A percentile compares a stretch with the other conserved stretches of the same genome.
Conservation (phyloP, 2,329 filamentous ascomycete genomes). For the Emergomyces orientalis region DNA sequence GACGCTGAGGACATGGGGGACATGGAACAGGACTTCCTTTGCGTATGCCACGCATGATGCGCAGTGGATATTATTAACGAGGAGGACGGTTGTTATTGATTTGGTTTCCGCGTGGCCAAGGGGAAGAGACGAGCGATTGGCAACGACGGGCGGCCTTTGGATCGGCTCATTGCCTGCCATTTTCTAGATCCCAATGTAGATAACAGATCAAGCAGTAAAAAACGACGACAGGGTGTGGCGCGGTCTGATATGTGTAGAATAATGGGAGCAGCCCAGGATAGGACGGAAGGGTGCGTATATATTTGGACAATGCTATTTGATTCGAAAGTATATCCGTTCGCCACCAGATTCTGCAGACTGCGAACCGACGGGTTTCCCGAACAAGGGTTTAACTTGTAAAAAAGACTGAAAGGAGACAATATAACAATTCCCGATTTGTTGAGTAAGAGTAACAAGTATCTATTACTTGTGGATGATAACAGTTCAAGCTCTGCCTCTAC, state of each 20-base stretch:
- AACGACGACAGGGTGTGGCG: background rate
- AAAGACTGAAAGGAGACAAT: background rate
- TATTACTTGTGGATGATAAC: background rate
- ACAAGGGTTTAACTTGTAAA: background rate
- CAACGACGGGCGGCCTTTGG: background rate
- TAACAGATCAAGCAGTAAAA: background rate
- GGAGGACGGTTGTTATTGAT: conserved; percentile 27
- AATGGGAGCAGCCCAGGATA: background rate
- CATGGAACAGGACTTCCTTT: conserved; percentile 34
- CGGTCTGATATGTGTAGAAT: background rate
- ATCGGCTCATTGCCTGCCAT: conserved; percentile 4
- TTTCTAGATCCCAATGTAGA: background rate
- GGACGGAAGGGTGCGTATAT: background rate
- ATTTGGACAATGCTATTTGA: background rate
- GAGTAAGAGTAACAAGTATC: background rate
- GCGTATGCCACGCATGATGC: conserved; percentile 40
- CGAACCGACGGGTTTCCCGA: background rate
- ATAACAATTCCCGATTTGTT: background rate
- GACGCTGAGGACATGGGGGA: conserved; percentile 28
- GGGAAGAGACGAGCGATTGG: background rate
- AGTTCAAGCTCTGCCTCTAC: background rate
- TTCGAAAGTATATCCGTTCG: background rate
- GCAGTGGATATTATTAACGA: conserved; percentile 43
- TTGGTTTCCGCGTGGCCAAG: background rate
- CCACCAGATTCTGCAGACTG: background rate